Base-by-base conservation (phyloP, 805 yeast species). In the Candida jianshihensis region DNA sequence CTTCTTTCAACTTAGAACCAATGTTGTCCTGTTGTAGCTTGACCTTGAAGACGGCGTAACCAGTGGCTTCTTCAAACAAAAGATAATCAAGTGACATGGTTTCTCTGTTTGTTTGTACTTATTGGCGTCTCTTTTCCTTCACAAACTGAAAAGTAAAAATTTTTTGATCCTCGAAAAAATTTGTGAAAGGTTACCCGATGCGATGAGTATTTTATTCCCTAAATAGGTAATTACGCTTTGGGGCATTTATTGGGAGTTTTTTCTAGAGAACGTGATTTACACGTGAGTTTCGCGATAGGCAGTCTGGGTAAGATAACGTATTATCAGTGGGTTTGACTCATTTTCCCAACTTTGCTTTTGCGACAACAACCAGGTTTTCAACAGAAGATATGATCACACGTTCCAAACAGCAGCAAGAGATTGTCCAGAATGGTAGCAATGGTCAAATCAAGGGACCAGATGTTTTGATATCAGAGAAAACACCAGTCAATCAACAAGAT, bases 11-110 rank as follows among this genome's bases (percentile, higher is more conserved):
- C 59, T 94, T 78, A 31, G 95, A 73, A 35, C 97, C 95, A 48
- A 92, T 78, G 57, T 85, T 88, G 67, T 92, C 98, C 60, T 90
- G 96, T 66, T 88, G 95, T 47, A 87, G 70, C 53, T 80, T 77
- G 43, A 92, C 97, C 64, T 90, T 85, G 78, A 90, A 92, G 57
- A 92, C 73, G 49, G 95, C 97, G 63, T 90, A 92, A 51, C 98
- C 98, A 36, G 97, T 88, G 42, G 98, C 96, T 72, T 92, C 97
- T 72, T 92, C 98, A 63, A 83, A 90, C 56, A 92, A 81, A 61
- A 92, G 78, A 68, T 78, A 92, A 66, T 92, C 96, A 64, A 88
- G 60, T 85, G 71, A 69, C 54, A 53, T 56, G 14, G 19, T 39
- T 33, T 18, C 25, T 34, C 31, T 36, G 15, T 17, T 20, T 12